Evolutionary conservation across 1,284 basidiomycete genomes (phyloP), one percentile per base, ranked within the genome.

Genomic region (Xerocomus nothofagi): DNA sequence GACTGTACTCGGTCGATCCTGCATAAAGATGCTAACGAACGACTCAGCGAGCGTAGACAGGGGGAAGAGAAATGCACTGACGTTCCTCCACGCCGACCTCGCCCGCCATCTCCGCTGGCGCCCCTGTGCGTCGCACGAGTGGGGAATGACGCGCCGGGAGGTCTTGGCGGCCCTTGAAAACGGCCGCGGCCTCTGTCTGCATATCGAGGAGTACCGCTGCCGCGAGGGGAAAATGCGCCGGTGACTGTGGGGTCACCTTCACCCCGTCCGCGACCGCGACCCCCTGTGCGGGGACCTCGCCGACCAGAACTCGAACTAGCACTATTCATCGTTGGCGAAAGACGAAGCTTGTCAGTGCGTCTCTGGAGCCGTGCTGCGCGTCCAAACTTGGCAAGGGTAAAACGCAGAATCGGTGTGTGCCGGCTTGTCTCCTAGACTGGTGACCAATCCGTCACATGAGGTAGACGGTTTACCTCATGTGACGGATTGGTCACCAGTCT

Each of bases 11-110:
- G 78, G 75, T 43, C 65, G 65, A 32, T 71, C 72, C 9, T 74
- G 63, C 43, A 69, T 70, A 63, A 81, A 86, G 33, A 88, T 71
- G 17, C 84, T 87, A 20, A 9, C 15, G n/a, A 33, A 27, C 14
- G 21, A 11, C 30, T 59, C 39, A 47, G 20, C 20, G 7, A 21
- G 15, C 5, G 10, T 29, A 0, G 12, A 4, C 12, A 33, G 14
- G 21, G 26, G 0, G n/a, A 9, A 10, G 10, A 15, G 21, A 24
- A 4, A 34, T 26, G 32, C 32, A 59, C 61, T 44, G 31, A 63
- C 58, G 47, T 38, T 50, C 37, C 62, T 3, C 42, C 46, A 18
- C 39, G 49, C 17, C 44, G 60, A 14, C 43, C 47, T 30, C 3
- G 39, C 14, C 21, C 29, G 32, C 18, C 5, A 7, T 17, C 32